Evolutionary conservation across 2,329 filamentous ascomycete genomes (phyloP), one percentile per base, ranked within the genome.

Genomic region (Venturia effusa): DNA sequence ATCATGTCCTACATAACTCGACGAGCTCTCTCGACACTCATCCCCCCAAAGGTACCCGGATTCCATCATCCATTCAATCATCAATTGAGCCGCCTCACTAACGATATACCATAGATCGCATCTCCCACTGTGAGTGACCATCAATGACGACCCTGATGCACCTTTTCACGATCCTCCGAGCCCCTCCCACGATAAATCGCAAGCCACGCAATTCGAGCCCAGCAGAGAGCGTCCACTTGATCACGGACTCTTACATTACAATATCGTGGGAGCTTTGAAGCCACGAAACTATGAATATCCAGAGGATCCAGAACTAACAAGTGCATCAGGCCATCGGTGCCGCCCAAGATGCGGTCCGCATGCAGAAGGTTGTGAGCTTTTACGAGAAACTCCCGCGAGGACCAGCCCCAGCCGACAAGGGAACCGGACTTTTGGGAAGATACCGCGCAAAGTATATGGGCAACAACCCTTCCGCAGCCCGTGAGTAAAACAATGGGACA

Each of bases 381-480:
- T 99, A 99, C 85, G 91, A 95, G 83, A 95, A 93, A 80, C 91
- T 99, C 66, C 94, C 95, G 75, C 91, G 92, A 75, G 95, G 94
- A 72, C 79, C 90, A 71, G 92, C 92, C 73, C 92, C 94, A 73
- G 87, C 91, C 78, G 78, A 85, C 71, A 86, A 96, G 84, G 79
- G 88, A 70, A 89, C 86, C 74, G 93, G 94, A 71, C 81, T 96
- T 67, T 80, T 96, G 73, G 89, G 88, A 74, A 85, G 90, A 79
- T 99, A 99, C 84, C 90, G 94, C 77, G 79, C 79, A 69, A 79
- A 80, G 69, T 92, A 99, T 85, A 96, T 99, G 76, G 92, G 92
- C 81, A 93, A 96, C 84, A 97, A 97, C 77, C 79, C 90, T 68
- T 90, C 89, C 67, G 88, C 80, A 72, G 88, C 87, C 81, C 94